Evolutionary conservation across 2,329 filamentous ascomycete genomes (phyloP).

Genomic region (Talaromyces pinophilus): DNA sequence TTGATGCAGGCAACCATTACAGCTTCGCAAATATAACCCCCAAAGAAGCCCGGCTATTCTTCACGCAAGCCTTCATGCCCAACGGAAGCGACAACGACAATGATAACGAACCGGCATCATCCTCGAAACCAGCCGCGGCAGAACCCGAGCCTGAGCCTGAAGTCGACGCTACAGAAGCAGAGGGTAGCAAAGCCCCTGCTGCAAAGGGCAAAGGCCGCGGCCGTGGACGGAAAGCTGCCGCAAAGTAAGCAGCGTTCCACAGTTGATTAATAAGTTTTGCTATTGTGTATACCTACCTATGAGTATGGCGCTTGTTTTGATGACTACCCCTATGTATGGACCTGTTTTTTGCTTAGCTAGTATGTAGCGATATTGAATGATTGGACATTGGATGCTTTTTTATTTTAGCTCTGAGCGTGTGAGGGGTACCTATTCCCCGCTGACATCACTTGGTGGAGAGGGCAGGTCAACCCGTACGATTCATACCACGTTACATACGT

Average conservation of each 20-base stretch:
- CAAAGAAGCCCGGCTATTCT: slow-evolving; percentile 77
- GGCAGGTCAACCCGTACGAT: slow-evolving; percentile 6
- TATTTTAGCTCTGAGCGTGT: not conserved
- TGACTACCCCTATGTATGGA: slow-evolving; percentile 2
- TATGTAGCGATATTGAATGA: slow-evolving; percentile 2
- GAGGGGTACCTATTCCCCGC: not conserved
- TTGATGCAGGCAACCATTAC: slow-evolving; percentile 74
- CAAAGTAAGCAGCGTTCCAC: slow-evolving; percentile 22
- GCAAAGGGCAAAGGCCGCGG: slow-evolving; percentile 11
- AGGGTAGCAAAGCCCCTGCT: slow-evolving; percentile 8
- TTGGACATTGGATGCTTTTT: not conserved
- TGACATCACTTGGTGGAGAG: slow-evolving; percentile 4
- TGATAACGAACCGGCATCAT: not conserved
- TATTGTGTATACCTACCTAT: slow-evolving; percentile 4
- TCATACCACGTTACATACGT: slow-evolving; percentile 8
- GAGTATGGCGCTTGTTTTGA: not conserved
- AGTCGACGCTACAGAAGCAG: not conserved
- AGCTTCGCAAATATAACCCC: slow-evolving; percentile 80
- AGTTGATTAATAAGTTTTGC: not conserved
- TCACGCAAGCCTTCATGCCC: slow-evolving; percentile 79
- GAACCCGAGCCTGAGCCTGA: not conserved
- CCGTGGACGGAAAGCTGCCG: slow-evolving; percentile 22
- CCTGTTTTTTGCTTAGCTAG: slow-evolving; percentile 1
- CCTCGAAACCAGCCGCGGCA: not conserved
- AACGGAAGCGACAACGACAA: slow-evolving; percentile 16